Evolutionary conservation across 148 eudicot species (phyloP).

Genomic region (Fallopia convolvulus): DNA sequence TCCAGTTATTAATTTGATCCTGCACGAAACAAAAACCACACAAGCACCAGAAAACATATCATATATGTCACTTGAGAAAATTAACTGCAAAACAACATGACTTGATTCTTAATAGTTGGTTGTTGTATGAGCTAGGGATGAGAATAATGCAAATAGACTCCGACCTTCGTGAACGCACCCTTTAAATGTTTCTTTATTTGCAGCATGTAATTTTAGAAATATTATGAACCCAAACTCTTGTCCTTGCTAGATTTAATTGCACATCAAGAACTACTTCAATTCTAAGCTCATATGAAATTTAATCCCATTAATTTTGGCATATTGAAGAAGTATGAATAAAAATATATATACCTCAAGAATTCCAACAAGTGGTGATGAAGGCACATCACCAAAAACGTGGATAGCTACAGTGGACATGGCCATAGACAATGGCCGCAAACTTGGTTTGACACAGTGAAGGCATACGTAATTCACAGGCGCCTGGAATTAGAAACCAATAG

Average conservation of each 20-base stretch:
- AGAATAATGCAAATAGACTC: not conserved
- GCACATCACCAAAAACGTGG: constrained; percentile 94
- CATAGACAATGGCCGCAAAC: constrained; percentile 87
- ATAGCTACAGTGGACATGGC: constrained; percentile 89
- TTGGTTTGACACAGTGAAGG: constrained; percentile 74
- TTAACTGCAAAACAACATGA: not conserved
- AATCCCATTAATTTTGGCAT: not conserved
- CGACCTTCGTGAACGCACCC: not conserved
- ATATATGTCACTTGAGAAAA: not conserved
- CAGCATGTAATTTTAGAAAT: not conserved
- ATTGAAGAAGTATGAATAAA: not conserved
- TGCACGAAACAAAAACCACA: constrained; percentile 19
- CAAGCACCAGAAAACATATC: too few relatives aligned
- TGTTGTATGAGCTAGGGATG: too few relatives aligned
- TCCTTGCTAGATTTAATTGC: not conserved
- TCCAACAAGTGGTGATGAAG: constrained; percentile 96
- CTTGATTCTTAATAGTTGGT: not conserved
- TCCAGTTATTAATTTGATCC: constrained; percentile 77
- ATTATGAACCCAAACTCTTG: too few relatives aligned
- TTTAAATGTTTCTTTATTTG: not conserved
- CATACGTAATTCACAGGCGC: constrained; percentile 90
- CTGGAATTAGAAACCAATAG: constrained; percentile 25
- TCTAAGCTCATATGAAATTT: not conserved
- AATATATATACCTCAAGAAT: constrained; percentile 60
- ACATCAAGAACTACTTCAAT: not conserved